Base-by-base conservation (phyloP, 768 basidiomycete species). In the Mycena alexandri region DNA sequence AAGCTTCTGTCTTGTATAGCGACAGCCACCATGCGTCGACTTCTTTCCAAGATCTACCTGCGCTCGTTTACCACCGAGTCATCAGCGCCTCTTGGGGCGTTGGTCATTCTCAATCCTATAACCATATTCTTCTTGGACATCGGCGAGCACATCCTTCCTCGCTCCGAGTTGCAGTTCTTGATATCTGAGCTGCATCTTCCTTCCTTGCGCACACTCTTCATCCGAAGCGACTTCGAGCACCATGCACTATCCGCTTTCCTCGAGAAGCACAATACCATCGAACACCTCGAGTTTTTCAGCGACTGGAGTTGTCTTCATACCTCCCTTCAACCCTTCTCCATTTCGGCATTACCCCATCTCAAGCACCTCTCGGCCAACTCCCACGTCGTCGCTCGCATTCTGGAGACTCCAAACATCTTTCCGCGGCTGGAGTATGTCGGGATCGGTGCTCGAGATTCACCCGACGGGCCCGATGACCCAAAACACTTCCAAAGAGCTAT, bases 151-250 rank as follows among this genome's bases (percentile, higher is more conserved):
- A 11, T 33, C 16, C 11, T 67, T 5, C 55, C 58, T 0, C 46
- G 34, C n/a, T 12, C 36, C 17, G 65, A 67, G 41, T 61, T 58
- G 65, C 13, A 54, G 7, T 67, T 46, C 25, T n/a, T 61, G 13
- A 3, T 67, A 24, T 2, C 44, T 3, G 38, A 56, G 8, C 34
- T 67, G 41, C 36, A 61, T 25, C 59, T 67, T 9, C 65, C 65
- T 16, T 17, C 17, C 34, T 44, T 67, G 34, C 51, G 58, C n/a
- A 38, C 58, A 6, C 36, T 67, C 5, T 48, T 61, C 53, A 34
- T 67, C 29, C 24, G 46, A 1, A 11, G 55, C 46, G 59, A 61
- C 17, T 54, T 67, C n/a, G 53, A 61, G 1, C 25, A 13, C 43
- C 42, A 21, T 9, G 7, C 44, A 1, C 59, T 67, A 0, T 55